A percentile compares a stretch with the other conserved stretches of the same genome.
phyloP scores from a whole-genome alignment of 495 filamentous ascomycete species.

The Penicillium canescens region DNA sequence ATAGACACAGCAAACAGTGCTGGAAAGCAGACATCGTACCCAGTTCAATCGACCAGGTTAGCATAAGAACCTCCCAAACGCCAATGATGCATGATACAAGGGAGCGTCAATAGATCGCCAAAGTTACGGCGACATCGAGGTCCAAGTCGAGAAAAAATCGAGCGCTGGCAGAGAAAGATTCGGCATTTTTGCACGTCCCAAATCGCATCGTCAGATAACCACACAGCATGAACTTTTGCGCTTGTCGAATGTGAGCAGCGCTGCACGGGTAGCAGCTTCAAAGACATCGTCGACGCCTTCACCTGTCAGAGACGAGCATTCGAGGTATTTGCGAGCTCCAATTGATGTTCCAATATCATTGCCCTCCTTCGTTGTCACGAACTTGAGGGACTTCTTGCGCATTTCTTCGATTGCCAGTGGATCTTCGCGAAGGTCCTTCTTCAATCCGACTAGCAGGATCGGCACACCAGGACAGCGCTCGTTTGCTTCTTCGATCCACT shows the following conservation, averaged over 20 bases:
- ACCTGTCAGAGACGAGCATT: conserved; percentile 95
- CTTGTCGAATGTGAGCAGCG: conserved; percentile 88
- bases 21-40: conserved; percentile 18
- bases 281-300: conserved; percentile 99
- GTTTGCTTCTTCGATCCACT: conserved; percentile 98
- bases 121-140: conserved; percentile 17
- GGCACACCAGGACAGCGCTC: conserved; percentile 92
- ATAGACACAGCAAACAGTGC: conserved; percentile 21
- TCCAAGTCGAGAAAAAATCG: conserved; percentile 24
- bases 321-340: conserved; percentile 92
- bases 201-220: conserved; percentile 68
- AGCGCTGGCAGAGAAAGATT: conserved; percentile 28
- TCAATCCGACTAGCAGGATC: conserved; percentile 94
- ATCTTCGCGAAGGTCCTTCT: conserved; percentile 97
- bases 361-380: conserved; percentile 79
- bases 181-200: conserved; percentile 24
- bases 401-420: conserved; percentile 94
- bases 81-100: conserved; percentile 47
- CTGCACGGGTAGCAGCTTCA: conserved; percentile 95
- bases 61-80: conserved; percentile 40
- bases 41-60: conserved; percentile 18
- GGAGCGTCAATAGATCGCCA: conserved; percentile 15
- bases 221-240: conserved; percentile 81
- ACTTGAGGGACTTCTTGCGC: conserved; percentile 88
- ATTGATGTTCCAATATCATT: conserved; percentile 78